phyloP scores from a whole-genome alignment of 1,139 yeast species.

The Yamadazyma atlantica region DNA sequence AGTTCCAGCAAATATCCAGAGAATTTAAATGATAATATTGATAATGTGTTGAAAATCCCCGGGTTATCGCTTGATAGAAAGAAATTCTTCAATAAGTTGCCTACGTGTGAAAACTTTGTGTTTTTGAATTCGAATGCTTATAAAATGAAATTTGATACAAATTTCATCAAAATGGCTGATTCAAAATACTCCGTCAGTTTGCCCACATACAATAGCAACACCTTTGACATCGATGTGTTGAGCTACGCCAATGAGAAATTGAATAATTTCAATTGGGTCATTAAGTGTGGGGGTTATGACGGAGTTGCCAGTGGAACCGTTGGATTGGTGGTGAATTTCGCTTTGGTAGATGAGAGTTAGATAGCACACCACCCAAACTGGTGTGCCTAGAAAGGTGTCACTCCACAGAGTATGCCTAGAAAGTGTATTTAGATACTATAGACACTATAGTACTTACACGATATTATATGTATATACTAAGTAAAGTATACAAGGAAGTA shows the following conservation, averaged over 20 bases:
- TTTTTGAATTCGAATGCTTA: constrained; percentile 29
- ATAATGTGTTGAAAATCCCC: constrained; percentile 26
- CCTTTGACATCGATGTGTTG: constrained; percentile 42
- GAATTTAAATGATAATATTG: constrained; percentile 18
- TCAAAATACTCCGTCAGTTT: constrained; percentile 42
- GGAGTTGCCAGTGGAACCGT: constrained; percentile 36
- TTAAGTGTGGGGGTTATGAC: constrained; percentile 39
- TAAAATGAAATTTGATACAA: constrained; percentile 39
- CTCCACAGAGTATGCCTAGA: no score
- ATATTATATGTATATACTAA: no score
- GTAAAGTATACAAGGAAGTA: no score
- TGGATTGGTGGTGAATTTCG: constrained; percentile 43
- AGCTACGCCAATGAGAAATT: constrained; percentile 42
- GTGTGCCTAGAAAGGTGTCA: constrained; percentile 1
- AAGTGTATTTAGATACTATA: no score
- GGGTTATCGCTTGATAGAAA: constrained; percentile 29
- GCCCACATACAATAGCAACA: constrained; percentile 38
- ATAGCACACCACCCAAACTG: background rate
- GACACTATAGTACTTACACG: no score
- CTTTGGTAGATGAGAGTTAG: constrained; percentile 32
- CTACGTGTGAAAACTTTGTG: constrained; percentile 32
- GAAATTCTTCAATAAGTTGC: constrained; percentile 29
- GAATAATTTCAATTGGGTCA: constrained; percentile 45
- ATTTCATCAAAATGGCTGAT: constrained; percentile 40
- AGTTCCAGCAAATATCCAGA: constrained; percentile 19